Evolutionary conservation across 306 rosid genomes (phyloP).

Genomic region (Dalbergia oliveri): DNA sequence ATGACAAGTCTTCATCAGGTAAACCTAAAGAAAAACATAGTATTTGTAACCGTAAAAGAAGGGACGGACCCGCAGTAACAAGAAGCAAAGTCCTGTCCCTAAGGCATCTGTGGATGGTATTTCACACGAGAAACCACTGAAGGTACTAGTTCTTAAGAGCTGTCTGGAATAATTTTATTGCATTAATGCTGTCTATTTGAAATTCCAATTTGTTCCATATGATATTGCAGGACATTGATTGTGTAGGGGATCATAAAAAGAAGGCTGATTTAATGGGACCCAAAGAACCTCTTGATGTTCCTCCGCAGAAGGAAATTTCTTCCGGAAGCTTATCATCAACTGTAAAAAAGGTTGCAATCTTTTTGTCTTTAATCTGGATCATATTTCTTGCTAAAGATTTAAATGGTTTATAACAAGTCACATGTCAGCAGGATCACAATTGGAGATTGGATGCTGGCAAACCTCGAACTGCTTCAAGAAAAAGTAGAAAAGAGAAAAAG

Average conservation of each 20-base stretch:
- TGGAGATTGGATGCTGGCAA: slow-evolving; percentile 56
- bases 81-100: slow-evolving; percentile 62
- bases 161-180: slow-evolving; percentile 44
- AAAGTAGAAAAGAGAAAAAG: slow-evolving; percentile 69
- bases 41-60: slow-evolving; percentile 77
- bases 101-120: slow-evolving; percentile 51
- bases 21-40: slow-evolving; percentile 74
- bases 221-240: slow-evolving; percentile 64
- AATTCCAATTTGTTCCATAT: slow-evolving; percentile 52
- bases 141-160: slow-evolving; percentile 57
- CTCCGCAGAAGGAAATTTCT: slow-evolving; percentile 56
- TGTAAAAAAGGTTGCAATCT: slow-evolving; percentile 58
- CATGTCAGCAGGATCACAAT: slow-evolving; percentile 72
- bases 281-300: slow-evolving; percentile 48
- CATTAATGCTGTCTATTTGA: slow-evolving; percentile 41
- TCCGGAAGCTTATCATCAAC: slow-evolving; percentile 54
- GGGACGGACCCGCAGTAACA: slow-evolving; percentile 67
- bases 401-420: slow-evolving; percentile 61
- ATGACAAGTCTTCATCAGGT: slow-evolving; percentile 58
- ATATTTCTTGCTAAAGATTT: slow-evolving; percentile 53
- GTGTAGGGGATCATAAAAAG: slow-evolving; percentile 53
- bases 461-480: slow-evolving; percentile 67
- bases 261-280: slow-evolving; percentile 54
- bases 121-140: slow-evolving; percentile 49
- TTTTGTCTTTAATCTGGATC: slow-evolving; percentile 42